Base-by-base conservation (phyloP, 345 rosid genomes). In the Bruguiera parviflora region DNA sequence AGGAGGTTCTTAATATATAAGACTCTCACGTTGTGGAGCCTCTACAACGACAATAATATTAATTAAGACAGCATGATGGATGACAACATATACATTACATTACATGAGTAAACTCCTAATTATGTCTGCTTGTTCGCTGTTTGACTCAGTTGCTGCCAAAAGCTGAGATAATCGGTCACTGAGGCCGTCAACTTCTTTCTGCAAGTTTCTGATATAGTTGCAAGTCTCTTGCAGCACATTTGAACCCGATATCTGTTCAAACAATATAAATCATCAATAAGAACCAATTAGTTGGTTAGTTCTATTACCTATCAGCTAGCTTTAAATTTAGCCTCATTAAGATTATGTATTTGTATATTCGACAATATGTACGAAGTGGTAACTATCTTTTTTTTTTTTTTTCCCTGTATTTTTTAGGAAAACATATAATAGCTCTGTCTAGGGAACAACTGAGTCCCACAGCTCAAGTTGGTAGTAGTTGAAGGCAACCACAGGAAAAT, bases 161-260 rank as follows among this genome's bases (percentile, higher is more conserved):
- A 93, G 93, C 77, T 81, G 79, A 0, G 93, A 85, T 77, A 93
- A 77, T 61, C 91, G 88, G 77, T 89, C 91, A 58, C 97, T 90
- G 31, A 93, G 75, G 64, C 82, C 98, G 67, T 87, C 90, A 59
- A 89, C 91, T 28, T 93, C 96, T 68, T 82, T 78, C 76, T 87
- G 92, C 55, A 93, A 82, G 80, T 69, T 86, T 79, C 85, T 84
- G 37, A 93, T 93, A 70, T 87, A 89, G 83, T 72, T 85, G 80
- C 97, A 93, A 39, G 93, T 90, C 85, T 93, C 98, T 66, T 87
- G 96, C 65, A 93, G 72, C 69, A 89, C 90, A 73, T 78, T 90
- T 16, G 97, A 86, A 53, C 93, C 88, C 22, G 92, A 82, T 9
- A 80, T 87, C 98, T 90, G 85, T 33, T 28, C 13, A 61, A 5